Base-by-base conservation (phyloP, 148 eudicot genomes). In the Mesembryanthemum crystallinum region DNA sequence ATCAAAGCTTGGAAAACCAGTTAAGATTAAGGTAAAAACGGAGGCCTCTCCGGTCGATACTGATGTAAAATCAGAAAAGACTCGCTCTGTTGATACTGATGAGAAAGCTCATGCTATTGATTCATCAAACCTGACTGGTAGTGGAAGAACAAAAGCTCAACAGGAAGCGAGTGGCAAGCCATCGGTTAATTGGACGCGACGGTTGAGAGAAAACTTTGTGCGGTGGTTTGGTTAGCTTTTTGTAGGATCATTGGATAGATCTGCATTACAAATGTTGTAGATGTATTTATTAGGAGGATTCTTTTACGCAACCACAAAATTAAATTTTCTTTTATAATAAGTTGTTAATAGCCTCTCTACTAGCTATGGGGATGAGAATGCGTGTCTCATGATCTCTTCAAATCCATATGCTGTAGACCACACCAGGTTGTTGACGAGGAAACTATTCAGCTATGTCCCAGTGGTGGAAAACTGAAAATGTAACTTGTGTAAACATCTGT, bases 1-100 rank as follows among this genome's bases (percentile, higher is more conserved):
- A 79, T 79, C 97, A 29, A 85, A 81, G 75, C 90, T 96, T 0
- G 96, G 93, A 69, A 88, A 95, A 63, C 97, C 99, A 5, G 93
- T 92, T 43, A 96, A 92, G 82, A 95, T 95, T 52, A 92, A 72
- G 80, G 82, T 83, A 25, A 83, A 82, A 72, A 75, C 85, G 30
- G 86, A 78, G 52, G 62, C 77, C 61, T 42, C 29, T 67, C 6
- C 12, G 45, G 55, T 25, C 39, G 52, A n/a, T 75, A 18, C 51
- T 18, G n/a, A 69, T 47, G 78, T 73, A 54, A 73, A 64, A 63
- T 29, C 47, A 45, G 49, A n/a, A n/a, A n/a, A 45, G 49, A 13
- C 49, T 13, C 49, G 14, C 9, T 13, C 14, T 1, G 49, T 45
- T 45, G 49, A 45, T 76, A n/a, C 63, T 23, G 23, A 68, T 43